These are phyloP conservation scores for Ustilago hordei DNA, from an alignment of 1,284 basidiomycete genomes.

Conservation along the genomic window DNA sequence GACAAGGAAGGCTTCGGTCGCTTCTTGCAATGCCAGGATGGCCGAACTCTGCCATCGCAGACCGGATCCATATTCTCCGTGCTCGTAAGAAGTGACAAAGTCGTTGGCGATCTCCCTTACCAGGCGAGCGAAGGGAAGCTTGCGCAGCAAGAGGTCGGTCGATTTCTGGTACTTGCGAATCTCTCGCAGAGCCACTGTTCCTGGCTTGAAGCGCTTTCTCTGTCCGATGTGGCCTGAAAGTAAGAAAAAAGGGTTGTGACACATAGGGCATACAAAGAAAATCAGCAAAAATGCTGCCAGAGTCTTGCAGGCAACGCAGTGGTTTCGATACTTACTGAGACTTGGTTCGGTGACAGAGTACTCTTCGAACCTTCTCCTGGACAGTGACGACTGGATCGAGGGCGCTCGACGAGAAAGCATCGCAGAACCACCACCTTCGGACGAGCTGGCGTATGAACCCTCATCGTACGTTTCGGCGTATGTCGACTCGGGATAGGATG, in stretches of 20 bases:
- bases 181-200: constrained; percentile 68
- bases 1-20: constrained; percentile 67
- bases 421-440: constrained; percentile 47
- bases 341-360: constrained; percentile 47
- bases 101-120: constrained; percentile 68
- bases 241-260: background rate
- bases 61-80: constrained; percentile 56
- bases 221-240: constrained; percentile 34
- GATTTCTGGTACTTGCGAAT: constrained; percentile 68
- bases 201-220: constrained; percentile 62
- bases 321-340: constrained; percentile 31
- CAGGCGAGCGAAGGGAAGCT: constrained; percentile 67
- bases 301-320: background rate
- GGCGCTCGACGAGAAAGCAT: constrained; percentile 51
- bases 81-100: constrained; percentile 66
- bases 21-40: constrained; percentile 68
- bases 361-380: constrained; percentile 42
- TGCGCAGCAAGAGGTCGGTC: constrained; percentile 67
- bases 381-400: constrained; percentile 38
- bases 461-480: constrained; percentile 48
- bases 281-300: background rate
- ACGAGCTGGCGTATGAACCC: constrained; percentile 47
- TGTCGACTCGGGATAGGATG: constrained; percentile 39
- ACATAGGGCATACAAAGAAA: background rate
- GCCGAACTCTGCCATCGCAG: constrained; percentile 69